These are phyloP conservation scores for Capronia americana DNA, from an alignment of 2,329 filamentous ascomycete species.

Conservation along the genomic window DNA sequence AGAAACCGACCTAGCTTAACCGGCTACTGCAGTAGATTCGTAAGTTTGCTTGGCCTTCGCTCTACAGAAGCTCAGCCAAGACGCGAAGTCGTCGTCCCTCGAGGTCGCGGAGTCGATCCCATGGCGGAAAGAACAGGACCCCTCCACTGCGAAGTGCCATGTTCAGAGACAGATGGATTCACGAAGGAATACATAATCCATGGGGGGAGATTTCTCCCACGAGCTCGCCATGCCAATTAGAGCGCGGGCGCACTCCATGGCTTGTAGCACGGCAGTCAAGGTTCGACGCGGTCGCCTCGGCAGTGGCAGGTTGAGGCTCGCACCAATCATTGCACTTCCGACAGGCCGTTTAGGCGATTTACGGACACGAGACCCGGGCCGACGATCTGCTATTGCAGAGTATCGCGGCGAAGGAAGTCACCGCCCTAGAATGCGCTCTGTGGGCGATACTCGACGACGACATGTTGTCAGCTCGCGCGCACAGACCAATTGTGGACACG, in stretches of 20 bases:
- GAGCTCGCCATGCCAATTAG: neutral
- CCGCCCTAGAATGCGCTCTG: neutral
- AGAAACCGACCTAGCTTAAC: neutral
- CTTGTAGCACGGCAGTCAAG: neutral
- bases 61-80: neutral
- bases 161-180: neutral
- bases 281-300: neutral
- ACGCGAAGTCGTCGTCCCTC: neutral
- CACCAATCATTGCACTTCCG: neutral
- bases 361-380: neutral
- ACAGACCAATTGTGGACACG: neutral
- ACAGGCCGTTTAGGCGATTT: neutral
- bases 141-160: neutral
- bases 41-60: neutral
- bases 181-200: neutral
- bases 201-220: neutral
- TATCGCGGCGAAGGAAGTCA: neutral
- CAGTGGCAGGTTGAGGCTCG: neutral
- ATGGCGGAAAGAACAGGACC: neutral
- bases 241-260: neutral
- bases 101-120: neutral
- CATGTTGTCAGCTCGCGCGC: neutral
- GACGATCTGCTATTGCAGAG: neutral
- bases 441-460: neutral
- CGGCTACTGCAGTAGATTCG: neutral